Evolutionary conservation across 2,329 filamentous ascomycete genomes (phyloP).

Genomic region (Curvularia sp.): DNA sequence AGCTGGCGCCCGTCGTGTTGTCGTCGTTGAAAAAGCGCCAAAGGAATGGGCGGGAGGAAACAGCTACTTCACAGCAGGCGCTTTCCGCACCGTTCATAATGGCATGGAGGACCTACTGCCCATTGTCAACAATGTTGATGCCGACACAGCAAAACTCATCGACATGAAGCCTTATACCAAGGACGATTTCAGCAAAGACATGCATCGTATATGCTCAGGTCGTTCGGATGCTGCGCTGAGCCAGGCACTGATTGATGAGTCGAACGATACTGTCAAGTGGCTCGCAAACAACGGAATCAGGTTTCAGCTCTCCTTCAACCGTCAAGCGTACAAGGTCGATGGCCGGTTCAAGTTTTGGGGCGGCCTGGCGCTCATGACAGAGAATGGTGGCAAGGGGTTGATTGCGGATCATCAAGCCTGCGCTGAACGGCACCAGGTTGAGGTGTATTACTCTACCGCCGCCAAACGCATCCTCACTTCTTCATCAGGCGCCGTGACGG

Average conservation of each 20-base stretch:
- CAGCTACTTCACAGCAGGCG: constrained; percentile 70
- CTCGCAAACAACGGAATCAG: constrained; percentile 61
- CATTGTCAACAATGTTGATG: constrained; percentile 65
- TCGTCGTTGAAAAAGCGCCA: constrained; percentile 68
- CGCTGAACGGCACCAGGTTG: constrained; percentile 55
- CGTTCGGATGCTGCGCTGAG: constrained; percentile 61
- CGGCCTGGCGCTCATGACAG: constrained; percentile 65
- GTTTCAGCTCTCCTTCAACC: constrained; percentile 69
- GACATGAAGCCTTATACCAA: constrained; percentile 66
- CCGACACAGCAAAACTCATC: constrained; percentile 58
- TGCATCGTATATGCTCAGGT: constrained; percentile 64
- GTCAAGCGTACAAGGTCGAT: constrained; percentile 70
- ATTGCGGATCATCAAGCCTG: constrained; percentile 58
- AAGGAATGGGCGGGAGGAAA: constrained; percentile 68
- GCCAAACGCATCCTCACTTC: constrained; percentile 53
- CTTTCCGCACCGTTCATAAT: constrained; percentile 64
- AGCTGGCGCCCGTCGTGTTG: constrained; percentile 54
- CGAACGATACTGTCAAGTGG: constrained; percentile 63
- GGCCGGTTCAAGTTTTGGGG: constrained; percentile 72
- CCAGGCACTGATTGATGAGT: constrained; percentile 60
- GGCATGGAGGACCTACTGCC: constrained; percentile 66
- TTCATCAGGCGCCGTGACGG: constrained; percentile 42
- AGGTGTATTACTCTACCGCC: constrained; percentile 57
- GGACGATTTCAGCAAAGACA: constrained; percentile 63
- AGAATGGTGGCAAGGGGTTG: constrained; percentile 67